Conservation (phyloP, 1,284 basidiomycete species). For the Cryptococcus depauperatus region DNA sequence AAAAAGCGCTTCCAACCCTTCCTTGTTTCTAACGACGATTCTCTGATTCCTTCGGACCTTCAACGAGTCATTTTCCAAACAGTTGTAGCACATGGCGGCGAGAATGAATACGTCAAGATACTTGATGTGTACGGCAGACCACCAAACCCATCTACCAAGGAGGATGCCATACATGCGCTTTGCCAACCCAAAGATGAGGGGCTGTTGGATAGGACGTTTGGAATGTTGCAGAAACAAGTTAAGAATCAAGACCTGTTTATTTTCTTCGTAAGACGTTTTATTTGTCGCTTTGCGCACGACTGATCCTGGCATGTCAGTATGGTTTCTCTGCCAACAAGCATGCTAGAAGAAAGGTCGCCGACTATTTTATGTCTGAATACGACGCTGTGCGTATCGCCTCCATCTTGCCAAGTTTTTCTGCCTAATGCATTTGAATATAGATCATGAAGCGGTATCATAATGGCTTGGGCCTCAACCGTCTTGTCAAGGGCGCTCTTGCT, state of each 20-base stretch:
- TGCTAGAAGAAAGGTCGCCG: slow-evolving; percentile 31
- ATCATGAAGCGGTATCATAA: slow-evolving; percentile 63
- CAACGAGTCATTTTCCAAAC: slow-evolving; percentile 44
- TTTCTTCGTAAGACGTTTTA: slow-evolving; percentile 39
- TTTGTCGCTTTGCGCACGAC: background rate
- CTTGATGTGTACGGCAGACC: slow-evolving; percentile 64
- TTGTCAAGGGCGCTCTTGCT: slow-evolving; percentile 52
- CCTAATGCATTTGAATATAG: slow-evolving; percentile 40
- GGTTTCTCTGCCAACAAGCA: slow-evolving; percentile 40
- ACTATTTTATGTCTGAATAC: slow-evolving; percentile 57
- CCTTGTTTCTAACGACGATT: slow-evolving; percentile 65
- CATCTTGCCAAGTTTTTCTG: background rate
- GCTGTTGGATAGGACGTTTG: slow-evolving; percentile 56
- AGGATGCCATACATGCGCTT: slow-evolving; percentile 56
- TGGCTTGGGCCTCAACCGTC: slow-evolving; percentile 52
- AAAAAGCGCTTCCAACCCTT: slow-evolving; percentile 65
- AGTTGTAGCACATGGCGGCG: slow-evolving; percentile 65
- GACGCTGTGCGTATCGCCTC: slow-evolving; percentile 50
- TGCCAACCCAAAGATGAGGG: slow-evolving; percentile 29
- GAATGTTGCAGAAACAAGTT: slow-evolving; percentile 52
- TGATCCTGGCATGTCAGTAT: slow-evolving; percentile 46
- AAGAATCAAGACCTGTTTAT: slow-evolving; percentile 60
- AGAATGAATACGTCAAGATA: slow-evolving; percentile 67
- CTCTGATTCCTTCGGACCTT: slow-evolving; percentile 69
- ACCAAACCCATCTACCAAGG: slow-evolving; percentile 61